These are phyloP conservation scores for Stellera chamaejasme DNA, from an alignment of 345 rosid genomes.

Conservation along the genomic window DNA sequence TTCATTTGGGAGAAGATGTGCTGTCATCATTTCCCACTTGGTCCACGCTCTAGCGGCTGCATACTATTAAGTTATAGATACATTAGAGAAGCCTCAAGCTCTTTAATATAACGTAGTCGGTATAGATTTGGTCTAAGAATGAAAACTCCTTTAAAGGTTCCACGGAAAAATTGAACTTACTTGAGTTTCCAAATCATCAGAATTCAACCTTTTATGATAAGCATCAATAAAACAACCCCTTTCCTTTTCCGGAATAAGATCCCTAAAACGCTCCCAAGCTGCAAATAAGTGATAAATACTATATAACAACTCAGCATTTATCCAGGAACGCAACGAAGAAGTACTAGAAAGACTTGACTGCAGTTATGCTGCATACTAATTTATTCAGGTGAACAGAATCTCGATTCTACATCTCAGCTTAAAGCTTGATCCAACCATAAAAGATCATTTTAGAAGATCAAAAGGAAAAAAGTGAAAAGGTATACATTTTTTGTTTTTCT, in stretches of 20 bases:
- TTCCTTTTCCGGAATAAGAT: slow-evolving; percentile 84
- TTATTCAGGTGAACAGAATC: no score
- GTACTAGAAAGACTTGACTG: no score
- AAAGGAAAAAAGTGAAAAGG: no score
- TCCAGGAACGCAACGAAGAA: no score
- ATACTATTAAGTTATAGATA: slow-evolving; percentile 42
- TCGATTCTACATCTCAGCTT: no score
- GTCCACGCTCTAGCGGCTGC: slow-evolving; percentile 98
- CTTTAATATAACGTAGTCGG: neutral
- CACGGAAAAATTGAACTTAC: slow-evolving; percentile 32
- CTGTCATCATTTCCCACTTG: slow-evolving; percentile 97
- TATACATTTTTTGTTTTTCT: no score
- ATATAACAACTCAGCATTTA: slow-evolving; percentile 2
- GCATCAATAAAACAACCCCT: slow-evolving; percentile 62
- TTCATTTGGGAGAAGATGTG: slow-evolving; percentile 72
- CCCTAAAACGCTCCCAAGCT: slow-evolving; percentile 97
- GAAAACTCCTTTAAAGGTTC: neutral
- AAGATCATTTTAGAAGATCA: no score
- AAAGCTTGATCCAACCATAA: no score
- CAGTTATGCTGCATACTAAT: no score
- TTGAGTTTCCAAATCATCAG: slow-evolving; percentile 75
- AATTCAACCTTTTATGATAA: slow-evolving; percentile 67
- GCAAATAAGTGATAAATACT: slow-evolving; percentile 11
- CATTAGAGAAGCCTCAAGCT: slow-evolving; percentile 5
- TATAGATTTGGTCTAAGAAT: neutral